A percentile compares a stretch with the other conserved stretches of the same genome.
phyloP scores from a whole-genome alignment of 164 flowering plant genomes.

The Macadamia integrifolia region DNA sequence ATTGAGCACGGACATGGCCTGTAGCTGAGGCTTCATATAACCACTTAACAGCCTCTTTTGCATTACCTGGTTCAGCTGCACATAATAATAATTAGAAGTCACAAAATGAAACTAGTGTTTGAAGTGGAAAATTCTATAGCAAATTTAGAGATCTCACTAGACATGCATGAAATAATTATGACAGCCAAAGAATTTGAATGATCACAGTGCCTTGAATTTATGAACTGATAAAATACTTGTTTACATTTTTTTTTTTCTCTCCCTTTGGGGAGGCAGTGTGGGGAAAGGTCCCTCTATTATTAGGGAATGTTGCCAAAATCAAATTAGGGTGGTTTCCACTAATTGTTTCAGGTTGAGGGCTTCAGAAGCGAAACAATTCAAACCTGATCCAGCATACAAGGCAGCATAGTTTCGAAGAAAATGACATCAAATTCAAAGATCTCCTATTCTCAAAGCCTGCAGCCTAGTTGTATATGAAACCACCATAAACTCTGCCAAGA shows the following conservation, averaged over 20 bases:
- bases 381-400: no score
- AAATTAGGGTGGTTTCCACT: no score
- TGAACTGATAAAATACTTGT: neutral
- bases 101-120: conserved; percentile 11
- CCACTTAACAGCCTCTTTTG: conserved; percentile 71
- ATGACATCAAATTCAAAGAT: no score
- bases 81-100: neutral
- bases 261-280: neutral
- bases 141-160: neutral
- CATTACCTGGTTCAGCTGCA: conserved; percentile 68
- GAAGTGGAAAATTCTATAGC: neutral
- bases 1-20: conserved; percentile 84
- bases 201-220: neutral
- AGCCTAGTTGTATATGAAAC: no score
- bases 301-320: no score
- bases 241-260: no score
- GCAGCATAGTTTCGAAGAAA: no score
- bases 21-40: conserved; percentile 46
- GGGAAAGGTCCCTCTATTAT: neutral
- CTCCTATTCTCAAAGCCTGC: no score
- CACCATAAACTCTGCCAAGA: no score
- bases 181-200: conserved; percentile 17
- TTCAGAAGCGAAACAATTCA: no score
- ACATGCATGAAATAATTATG: conserved; percentile 78
- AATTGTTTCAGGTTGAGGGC: no score